Conservation (phyloP, 1,139 yeast species). For the Torulaspora pretoriensis region DNA sequence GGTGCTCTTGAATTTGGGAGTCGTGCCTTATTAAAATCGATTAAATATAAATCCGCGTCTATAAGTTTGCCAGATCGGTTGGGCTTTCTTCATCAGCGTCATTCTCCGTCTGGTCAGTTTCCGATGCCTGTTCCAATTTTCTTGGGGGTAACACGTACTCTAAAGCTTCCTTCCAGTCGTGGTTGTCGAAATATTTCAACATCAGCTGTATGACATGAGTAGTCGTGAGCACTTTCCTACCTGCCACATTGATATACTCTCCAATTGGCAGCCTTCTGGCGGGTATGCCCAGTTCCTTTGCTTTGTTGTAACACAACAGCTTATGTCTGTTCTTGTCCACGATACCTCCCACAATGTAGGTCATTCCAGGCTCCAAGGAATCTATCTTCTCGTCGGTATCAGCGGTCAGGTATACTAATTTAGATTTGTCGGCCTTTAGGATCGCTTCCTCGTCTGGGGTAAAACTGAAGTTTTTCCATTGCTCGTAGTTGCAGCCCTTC, state of each 20-base stretch:
- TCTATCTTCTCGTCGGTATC: conserved; percentile 72
- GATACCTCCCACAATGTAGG: conserved; percentile 90
- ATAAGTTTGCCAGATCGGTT: neutral
- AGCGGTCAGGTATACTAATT: conserved; percentile 72
- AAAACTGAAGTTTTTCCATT: conserved; percentile 66
- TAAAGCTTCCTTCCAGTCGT: conserved; percentile 84
- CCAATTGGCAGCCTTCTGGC: conserved; percentile 86
- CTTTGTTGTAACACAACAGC: conserved; percentile 74
- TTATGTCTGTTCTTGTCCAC: conserved; percentile 94
- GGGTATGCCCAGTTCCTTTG: conserved; percentile 61
- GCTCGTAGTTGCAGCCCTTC: conserved; percentile 48
- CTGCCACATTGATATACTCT: conserved; percentile 74
- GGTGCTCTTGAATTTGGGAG: no score
- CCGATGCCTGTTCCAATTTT: conserved; percentile 42
- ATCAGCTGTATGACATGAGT: conserved; percentile 88
- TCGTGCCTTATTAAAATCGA: neutral
- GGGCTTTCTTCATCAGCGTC: neutral
- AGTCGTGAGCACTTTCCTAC: conserved; percentile 86
- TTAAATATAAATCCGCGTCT: neutral
- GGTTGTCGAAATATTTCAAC: conserved; percentile 71
- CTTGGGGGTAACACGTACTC: conserved; percentile 80
- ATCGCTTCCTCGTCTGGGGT: conserved; percentile 42
- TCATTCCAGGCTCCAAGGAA: conserved; percentile 58
- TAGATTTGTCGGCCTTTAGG: conserved; percentile 39
- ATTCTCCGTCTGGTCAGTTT: conserved; percentile 4